Base-by-base conservation (phyloP, 116 monocot genomes). In the Thalassia testudinum region DNA sequence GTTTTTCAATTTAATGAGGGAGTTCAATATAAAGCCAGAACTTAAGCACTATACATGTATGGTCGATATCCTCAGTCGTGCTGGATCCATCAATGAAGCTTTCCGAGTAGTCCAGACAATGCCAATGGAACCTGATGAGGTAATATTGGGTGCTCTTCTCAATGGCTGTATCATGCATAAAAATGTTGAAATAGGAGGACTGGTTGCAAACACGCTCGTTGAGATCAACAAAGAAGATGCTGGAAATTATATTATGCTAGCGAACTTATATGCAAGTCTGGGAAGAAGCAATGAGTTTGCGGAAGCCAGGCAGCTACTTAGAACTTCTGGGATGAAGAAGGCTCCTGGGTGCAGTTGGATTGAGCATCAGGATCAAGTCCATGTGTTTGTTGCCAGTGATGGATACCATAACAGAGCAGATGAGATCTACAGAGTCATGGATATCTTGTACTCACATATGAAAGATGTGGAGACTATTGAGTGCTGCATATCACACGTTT, bases 311-410 rank as follows among this genome's bases (percentile, higher is more conserved):
- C 30, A 54, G 38, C 72, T 61, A 34, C 67, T 80, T 76, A 83
- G 58, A 30, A 67, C 61, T 14, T 30, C 73, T 44, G 70, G 62
- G 2, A 47, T 75, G 49, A 37, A 29, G 28, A 89, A 89, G 58
- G 50, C 57, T 11, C 80, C 84, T 22, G 80, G 80, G 8, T 69
- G 70, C 42, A 90, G 84, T 59, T 78, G 84, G 81, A 64, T 84
- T 12, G 27, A 54, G 23, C 43, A 77, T 29, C 63, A 67, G 7
- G 70, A 66, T 17, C 70, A 28, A 50, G 20, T 59, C 1, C 62
- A 67, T 64, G 44, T 68, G 29, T 80, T 89, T 53, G 62, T 76
- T 37, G 74, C 76, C 66, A 77, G 80, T 12, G 62, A 70, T 48
- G 45, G 51, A 24, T 27, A 48, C 37, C 61, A 61, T 37, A 8